These are phyloP conservation scores for Fusarium verrucosum DNA, from an alignment of 2,329 filamentous ascomycete species.

Conservation along the genomic window DNA sequence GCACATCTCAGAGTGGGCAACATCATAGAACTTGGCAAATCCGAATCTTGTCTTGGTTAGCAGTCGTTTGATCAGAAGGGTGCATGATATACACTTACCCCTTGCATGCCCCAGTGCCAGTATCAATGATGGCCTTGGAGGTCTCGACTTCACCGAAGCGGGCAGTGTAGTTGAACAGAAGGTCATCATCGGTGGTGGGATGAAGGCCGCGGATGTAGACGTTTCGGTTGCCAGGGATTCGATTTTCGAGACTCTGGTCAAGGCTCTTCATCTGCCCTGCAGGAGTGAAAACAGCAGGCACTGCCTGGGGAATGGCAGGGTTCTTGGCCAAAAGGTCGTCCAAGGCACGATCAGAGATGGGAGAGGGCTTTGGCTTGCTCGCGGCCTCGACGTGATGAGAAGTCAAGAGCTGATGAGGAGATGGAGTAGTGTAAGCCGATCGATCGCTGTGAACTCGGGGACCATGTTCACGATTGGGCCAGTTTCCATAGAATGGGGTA, in stretches of 20 bases:
- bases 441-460: conserved; percentile 68
- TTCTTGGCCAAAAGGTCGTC: conserved; percentile 76
- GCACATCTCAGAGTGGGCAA: conserved; percentile 90
- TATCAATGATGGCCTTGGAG: conserved; percentile 98
- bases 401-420: conserved; percentile 66
- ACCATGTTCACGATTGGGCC: conserved; percentile 66
- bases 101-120: conserved; percentile 92
- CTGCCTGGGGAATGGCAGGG: conserved; percentile 86
- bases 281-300: conserved; percentile 88
- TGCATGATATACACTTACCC: conserved; percentile 69
- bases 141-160: conserved; percentile 95
- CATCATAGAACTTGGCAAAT: conserved; percentile 93
- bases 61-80: background rate
- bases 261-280: conserved; percentile 88
- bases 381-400: conserved; percentile 52
- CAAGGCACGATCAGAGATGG: conserved; percentile 60
- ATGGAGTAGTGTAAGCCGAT: conserved; percentile 72
- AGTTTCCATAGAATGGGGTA: conserved; percentile 68
- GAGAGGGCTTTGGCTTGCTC: conserved; percentile 54
- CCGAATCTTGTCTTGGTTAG: conserved; percentile 74
- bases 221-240: conserved; percentile 90
- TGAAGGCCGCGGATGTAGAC: conserved; percentile 98
- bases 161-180: conserved; percentile 81
- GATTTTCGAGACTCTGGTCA: conserved; percentile 93
- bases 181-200: conserved; percentile 92